Evolutionary conservation across 1,284 basidiomycete genomes (phyloP), one percentile per base, ranked within the genome.

Genomic region (Ganoderma multipileum): DNA sequence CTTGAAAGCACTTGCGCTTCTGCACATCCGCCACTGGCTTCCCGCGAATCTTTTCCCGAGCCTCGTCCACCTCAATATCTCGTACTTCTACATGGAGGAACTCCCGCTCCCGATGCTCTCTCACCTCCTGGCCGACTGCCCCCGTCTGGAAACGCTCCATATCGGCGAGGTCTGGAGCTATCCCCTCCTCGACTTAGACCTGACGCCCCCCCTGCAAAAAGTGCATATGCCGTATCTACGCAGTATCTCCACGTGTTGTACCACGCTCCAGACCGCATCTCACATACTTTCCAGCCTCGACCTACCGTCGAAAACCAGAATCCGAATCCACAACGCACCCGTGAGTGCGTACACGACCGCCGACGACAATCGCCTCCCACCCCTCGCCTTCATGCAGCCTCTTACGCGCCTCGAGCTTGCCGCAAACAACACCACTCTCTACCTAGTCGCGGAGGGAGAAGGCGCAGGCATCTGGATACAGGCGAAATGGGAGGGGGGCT

Each of bases 51-150:
- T 20, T 11, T 69, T 69, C 47, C 68, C 68, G 9, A 69, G 60
- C 36, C 68, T 69, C 42, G 36, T 52, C 28, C 68, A 69, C 16
- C 62, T 69, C 36, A 68, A 68, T 59, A 68, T 68, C 16, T 69
- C 68, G 44, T 69, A 69, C 41, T 69, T 69, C 20, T 69, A 54
- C 61, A 66, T 64, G 61, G 68, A 69, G 57, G 64, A 69, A 33
- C 64, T 66, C 41, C 64, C 68, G 47, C 59, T 66, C 61, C 55
- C 57, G 16, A 54, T 64, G 44, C 61, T 69, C 39, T 58, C 61
- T 5, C 64, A 65, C 28, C 60, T 69, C 33, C 61, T 69, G 38
- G 55, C 61, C 18, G 65, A 55, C 12, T 63, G 61, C 20, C 68
- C 68, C 20, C 61, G 64, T 2, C 60, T 69, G 0, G 64, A 69